phyloP scores from a whole-genome alignment of 345 rosid genomes.

The Bruguiera gymnorhiza region DNA sequence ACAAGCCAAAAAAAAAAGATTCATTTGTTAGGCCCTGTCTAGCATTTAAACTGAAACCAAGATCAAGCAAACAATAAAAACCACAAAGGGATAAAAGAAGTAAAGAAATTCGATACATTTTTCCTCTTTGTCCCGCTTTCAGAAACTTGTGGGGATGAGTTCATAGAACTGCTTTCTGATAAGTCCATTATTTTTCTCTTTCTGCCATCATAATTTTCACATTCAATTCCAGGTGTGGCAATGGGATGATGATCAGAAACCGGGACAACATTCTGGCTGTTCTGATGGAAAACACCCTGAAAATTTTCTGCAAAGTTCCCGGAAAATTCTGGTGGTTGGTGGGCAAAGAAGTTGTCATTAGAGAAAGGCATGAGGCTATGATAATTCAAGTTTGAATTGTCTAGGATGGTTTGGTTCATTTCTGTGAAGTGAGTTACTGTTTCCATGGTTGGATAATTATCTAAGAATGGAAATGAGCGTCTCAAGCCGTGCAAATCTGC shows the following conservation, averaged over 20 bases:
- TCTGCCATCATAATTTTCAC: constrained; percentile 34
- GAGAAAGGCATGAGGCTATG: constrained; percentile 37
- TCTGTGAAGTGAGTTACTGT: constrained; percentile 35
- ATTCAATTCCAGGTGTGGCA: constrained; percentile 26
- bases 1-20: not conserved
- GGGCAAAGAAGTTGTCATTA: constrained; percentile 36
- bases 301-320: constrained; percentile 25
- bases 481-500: constrained; percentile 30
- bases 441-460: constrained; percentile 33
- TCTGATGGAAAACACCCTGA: constrained; percentile 22
- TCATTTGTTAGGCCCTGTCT: no score
- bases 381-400: constrained; percentile 24
- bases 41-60: no score
- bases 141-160: constrained; percentile 40
- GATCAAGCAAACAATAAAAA: not conserved
- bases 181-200: constrained; percentile 39
- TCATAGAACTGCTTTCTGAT: constrained; percentile 33
- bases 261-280: constrained; percentile 24
- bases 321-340: constrained; percentile 31
- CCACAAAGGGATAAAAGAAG: not conserved
- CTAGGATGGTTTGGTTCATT: constrained; percentile 23
- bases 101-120: constrained; percentile 30
- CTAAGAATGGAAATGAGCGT: constrained; percentile 29
- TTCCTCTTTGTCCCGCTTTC: constrained; percentile 28
- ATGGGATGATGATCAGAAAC: constrained; percentile 12